Conservation (phyloP, 345 rosid genomes). For the Eucalyptus cladocalyx region DNA sequence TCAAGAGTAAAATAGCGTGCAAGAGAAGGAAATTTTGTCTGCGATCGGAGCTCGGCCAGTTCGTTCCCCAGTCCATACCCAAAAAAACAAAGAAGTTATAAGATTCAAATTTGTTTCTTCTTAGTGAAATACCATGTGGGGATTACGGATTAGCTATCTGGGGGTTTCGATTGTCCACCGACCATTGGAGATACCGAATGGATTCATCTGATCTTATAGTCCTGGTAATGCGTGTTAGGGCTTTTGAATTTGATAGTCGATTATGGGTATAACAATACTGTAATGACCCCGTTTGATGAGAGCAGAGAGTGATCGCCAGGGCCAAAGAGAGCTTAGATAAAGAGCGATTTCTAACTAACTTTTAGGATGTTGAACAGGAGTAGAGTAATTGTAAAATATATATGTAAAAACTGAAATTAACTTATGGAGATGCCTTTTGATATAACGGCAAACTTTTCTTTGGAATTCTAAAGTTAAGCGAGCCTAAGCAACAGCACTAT, state of each 20-base stretch:
- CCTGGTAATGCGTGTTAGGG: background rate
- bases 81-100: background rate
- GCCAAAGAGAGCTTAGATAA: too few relatives aligned
- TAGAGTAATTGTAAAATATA: too few relatives aligned
- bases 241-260: background rate
- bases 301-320: accelerated
- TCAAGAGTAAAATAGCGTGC: background rate
- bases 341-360: accelerated
- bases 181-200: background rate
- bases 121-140: background rate
- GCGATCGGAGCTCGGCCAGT: background rate
- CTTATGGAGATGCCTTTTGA: too few relatives aligned
- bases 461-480: too few relatives aligned
- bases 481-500: accelerated
- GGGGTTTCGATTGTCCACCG: background rate
- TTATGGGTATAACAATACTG: background rate
- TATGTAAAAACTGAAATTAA: too few relatives aligned
- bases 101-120: background rate
- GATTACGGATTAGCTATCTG: background rate
- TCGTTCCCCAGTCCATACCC: background rate
- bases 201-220: background rate
- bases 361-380: accelerated
- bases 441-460: too few relatives aligned
- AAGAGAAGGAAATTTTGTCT: background rate
- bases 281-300: accelerated